Percentiles rank a stretch among this genome's conserved stretches.
phyloP scores from a whole-genome alignment of 1,284 basidiomycete genomes.

The Ustilago hordei region DNA sequence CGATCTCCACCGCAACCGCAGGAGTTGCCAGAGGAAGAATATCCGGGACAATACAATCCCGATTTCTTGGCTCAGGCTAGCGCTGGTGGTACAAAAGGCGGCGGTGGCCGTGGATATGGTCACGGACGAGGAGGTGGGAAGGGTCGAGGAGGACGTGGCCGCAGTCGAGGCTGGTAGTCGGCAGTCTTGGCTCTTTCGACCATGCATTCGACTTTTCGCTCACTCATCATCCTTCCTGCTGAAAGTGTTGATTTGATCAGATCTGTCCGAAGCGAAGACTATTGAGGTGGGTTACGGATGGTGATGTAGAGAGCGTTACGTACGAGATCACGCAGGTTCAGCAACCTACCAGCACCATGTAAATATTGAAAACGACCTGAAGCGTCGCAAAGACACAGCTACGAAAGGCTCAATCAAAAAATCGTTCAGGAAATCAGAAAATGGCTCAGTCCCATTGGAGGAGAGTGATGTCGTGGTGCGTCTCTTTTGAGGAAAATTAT shows the following conservation, averaged over 20 bases:
- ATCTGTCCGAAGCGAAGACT: neutral
- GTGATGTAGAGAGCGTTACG: neutral
- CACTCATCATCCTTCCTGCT: neutral
- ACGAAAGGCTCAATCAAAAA: conserved; percentile 18
- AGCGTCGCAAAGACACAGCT: neutral
- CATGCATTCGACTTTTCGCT: neutral
- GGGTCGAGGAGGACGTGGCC: conserved; percentile 12
- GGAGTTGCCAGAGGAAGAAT: conserved; percentile 49
- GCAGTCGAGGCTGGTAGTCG: conserved; percentile 29
- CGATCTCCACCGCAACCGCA: conserved; percentile 13
- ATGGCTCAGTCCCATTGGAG: conserved; percentile 1
- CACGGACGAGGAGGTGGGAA: conserved; percentile 21
- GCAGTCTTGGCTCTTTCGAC: neutral
- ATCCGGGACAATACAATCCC: conserved; percentile 50
- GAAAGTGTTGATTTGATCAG: neutral
- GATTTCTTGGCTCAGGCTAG: conserved; percentile 36
- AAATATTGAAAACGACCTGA: neutral
- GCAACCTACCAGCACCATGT: neutral
- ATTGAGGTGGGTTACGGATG: neutral
- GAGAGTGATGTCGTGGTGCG: conserved; percentile 44
- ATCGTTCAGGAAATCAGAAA: neutral
- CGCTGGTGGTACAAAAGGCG: conserved; percentile 12
- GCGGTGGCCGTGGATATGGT: conserved; percentile 10
- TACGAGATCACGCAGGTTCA: neutral
- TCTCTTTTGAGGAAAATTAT: conserved; percentile 18